A percentile compares a stretch with the other conserved stretches of the same genome.
These are phyloP conservation scores for Dacryopinax primogenitus DNA, from an alignment of 768 basidiomycete genomes.

Conservation along the genomic window DNA sequence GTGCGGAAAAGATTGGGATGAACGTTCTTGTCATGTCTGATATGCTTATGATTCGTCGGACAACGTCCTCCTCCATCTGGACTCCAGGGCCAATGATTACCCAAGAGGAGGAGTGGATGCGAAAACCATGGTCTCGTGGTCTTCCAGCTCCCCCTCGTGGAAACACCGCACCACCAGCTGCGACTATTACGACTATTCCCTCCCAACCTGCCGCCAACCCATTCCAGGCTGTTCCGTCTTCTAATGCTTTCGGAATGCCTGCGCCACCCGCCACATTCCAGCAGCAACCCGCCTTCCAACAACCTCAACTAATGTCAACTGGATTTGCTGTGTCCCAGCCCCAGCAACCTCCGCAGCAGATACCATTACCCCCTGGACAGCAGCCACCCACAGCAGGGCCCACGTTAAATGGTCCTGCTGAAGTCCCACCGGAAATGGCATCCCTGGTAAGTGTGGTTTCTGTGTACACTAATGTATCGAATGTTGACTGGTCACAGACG, in stretches of 20 bases:
- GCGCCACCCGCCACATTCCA: not conserved
- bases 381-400: not conserved
- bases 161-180: not conserved
- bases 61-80: not conserved
- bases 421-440: not conserved
- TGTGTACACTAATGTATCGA: not conserved
- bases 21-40: conserved; percentile 3
- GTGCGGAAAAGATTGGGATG: not conserved
- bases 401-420: not conserved
- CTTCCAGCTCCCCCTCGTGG: not conserved
- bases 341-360: not conserved
- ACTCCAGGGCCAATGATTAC: not conserved
- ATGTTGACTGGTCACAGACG: not conserved
- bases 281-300: not conserved
- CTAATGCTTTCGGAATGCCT: not conserved
- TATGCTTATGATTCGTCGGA: not conserved
- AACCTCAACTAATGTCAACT: not conserved
- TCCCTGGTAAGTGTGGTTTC: not conserved
- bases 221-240: not conserved
- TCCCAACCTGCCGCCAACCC: not conserved
- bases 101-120: not conserved
- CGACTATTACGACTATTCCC: not conserved
- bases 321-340: not conserved
- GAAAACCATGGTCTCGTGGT: not conserved
- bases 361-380: not conserved